Evolutionary conservation across 805 yeast genomes (phyloP).

Genomic region (Candida xyloterini): DNA sequence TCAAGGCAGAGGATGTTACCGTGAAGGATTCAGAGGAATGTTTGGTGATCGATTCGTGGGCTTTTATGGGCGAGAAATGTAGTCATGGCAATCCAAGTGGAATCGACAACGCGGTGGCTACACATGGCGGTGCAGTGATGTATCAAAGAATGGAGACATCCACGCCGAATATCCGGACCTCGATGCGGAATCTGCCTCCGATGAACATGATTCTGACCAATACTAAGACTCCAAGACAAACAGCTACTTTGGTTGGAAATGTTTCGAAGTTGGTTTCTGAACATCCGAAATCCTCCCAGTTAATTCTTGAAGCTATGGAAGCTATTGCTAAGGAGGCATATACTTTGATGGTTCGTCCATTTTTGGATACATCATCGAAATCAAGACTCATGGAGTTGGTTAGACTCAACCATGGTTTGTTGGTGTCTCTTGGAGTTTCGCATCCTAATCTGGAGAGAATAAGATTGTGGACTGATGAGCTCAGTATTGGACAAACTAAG

Average conservation of each 20-base stretch:
- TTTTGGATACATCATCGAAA: constrained; percentile 40
- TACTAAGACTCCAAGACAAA: constrained; percentile 82
- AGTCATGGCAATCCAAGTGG: constrained; percentile 97
- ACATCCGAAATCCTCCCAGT: constrained; percentile 52
- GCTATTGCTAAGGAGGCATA: constrained; percentile 71
- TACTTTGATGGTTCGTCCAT: constrained; percentile 53
- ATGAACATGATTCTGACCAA: constrained; percentile 75
- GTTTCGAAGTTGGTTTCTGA: constrained; percentile 57
- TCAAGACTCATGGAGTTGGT: constrained; percentile 57
- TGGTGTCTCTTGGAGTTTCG: constrained; percentile 84
- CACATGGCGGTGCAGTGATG: constrained; percentile 93
- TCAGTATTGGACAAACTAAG: constrained; percentile 79
- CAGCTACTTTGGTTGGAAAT: constrained; percentile 76
- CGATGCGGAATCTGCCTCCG: constrained; percentile 72
- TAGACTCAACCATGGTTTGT: constrained; percentile 80
- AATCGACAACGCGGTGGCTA: constrained; percentile 93
- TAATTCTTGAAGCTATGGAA: constrained; percentile 75
- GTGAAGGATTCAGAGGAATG: constrained; percentile 40
- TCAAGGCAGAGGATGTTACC: constrained; percentile 35
- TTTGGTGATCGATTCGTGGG: constrained; percentile 76
- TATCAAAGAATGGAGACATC: constrained; percentile 65
- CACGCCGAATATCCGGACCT: constrained; percentile 59
- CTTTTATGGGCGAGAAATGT: constrained; percentile 90
- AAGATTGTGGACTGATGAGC: constrained; percentile 59
- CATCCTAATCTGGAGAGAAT: constrained; percentile 87